A percentile compares a stretch with the other conserved stretches of the same genome.
phyloP scores from a whole-genome alignment of 2,329 filamentous ascomycete genomes.

The Fusarium sp. region DNA sequence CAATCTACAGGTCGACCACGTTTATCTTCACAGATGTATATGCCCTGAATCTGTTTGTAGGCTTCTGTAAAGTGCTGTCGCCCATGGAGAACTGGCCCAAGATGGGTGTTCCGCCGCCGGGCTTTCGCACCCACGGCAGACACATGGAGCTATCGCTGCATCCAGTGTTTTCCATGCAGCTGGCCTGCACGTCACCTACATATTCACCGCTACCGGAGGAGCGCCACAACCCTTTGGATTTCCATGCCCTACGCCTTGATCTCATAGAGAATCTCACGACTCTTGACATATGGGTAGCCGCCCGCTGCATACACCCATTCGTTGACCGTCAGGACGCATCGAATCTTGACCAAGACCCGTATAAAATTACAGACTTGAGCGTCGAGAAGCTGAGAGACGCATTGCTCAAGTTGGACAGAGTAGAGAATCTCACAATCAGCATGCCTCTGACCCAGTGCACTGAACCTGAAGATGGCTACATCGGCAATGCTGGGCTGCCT shows the following conservation, averaged over 20 bases:
- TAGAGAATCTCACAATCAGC: conserved; percentile 4
- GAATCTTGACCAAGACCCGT: conserved; percentile 5
- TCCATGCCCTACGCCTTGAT: conserved; percentile 13
- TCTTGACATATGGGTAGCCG: conserved; percentile 12
- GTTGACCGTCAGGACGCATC: neutral
- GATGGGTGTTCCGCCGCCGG: neutral
- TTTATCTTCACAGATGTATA: conserved; percentile 10
- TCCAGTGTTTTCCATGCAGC: neutral
- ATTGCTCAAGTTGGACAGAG: neutral
- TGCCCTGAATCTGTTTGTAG: conserved; percentile 10
- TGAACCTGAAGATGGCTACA: conserved; percentile 5
- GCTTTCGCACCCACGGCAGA: conserved; percentile 5
- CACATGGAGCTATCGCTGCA: conserved; percentile 10
- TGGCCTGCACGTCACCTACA: neutral
- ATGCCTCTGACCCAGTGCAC: neutral
- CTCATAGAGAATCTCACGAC: conserved; percentile 8
- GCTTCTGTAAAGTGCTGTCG: conserved; percentile 1
- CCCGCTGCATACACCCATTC: neutral
- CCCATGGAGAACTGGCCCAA: neutral
- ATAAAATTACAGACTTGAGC: neutral
- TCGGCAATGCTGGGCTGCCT: neutral
- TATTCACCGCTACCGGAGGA: neutral
- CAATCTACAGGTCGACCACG: conserved; percentile 1
- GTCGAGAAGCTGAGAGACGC: neutral
- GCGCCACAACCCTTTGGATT: conserved; percentile 3